phyloP scores from a whole-genome alignment of 1,284 basidiomycete genomes.

The Marasmius oreades region DNA sequence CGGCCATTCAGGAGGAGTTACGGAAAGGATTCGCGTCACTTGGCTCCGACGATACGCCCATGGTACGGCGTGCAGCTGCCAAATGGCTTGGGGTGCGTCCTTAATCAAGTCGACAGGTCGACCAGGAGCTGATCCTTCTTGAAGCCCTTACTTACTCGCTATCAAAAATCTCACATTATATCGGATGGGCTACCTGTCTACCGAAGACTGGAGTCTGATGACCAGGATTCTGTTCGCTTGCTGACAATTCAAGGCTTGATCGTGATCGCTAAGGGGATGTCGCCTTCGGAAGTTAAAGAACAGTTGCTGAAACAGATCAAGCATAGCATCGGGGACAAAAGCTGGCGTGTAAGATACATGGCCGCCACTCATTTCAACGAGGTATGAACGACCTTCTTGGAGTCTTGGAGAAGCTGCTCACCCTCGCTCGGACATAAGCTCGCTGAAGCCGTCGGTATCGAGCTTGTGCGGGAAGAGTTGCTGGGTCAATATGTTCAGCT shows the following conservation, averaged over 20 bases:
- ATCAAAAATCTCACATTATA: constrained; percentile 78
- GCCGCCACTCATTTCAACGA: constrained; percentile 98
- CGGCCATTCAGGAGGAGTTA: constrained; percentile 83
- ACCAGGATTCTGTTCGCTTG: constrained; percentile 97
- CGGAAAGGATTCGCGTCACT: constrained; percentile 84
- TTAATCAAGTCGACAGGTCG: not conserved
- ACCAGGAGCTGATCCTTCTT: constrained; percentile 10
- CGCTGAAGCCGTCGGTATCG: constrained; percentile 87
- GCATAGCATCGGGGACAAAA: constrained; percentile 90
- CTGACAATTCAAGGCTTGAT: constrained; percentile 97
- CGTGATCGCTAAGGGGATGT: constrained; percentile 83
- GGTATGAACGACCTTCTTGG: constrained; percentile 36
- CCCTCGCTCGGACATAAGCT: constrained; percentile 47
- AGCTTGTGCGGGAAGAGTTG: constrained; percentile 92
- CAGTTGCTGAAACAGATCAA: constrained; percentile 88
- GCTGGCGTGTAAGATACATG: constrained; percentile 99
- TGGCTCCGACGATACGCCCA: constrained; percentile 95
- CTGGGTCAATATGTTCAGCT: constrained; percentile 92
- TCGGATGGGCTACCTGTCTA: constrained; percentile 92
- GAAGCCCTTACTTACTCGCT: constrained; percentile 76
- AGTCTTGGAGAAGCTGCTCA: not conserved
- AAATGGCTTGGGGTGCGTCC: constrained; percentile 89
- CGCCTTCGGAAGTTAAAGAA: constrained; percentile 86
- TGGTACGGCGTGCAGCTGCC: constrained; percentile 96
- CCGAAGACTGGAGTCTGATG: constrained; percentile 91